Conservation (phyloP, 331 rosid species). For the Dryas integrifolia region DNA sequence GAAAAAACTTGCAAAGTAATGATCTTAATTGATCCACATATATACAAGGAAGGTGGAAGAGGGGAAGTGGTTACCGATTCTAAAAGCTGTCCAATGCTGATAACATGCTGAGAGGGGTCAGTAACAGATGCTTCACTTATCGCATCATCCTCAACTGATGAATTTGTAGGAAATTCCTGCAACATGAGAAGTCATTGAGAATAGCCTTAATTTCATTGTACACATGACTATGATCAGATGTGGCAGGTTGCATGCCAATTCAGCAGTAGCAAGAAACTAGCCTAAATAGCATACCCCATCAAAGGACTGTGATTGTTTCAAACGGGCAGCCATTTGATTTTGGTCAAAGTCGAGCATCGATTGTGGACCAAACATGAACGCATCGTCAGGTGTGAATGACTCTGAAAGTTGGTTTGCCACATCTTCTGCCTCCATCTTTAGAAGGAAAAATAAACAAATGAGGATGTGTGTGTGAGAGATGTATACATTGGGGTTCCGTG, state of each 20-base stretch:
- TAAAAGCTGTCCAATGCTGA: slow-evolving; percentile 90
- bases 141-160: slow-evolving; percentile 65
- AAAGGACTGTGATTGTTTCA: slow-evolving; percentile 74
- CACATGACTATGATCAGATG: neutral
- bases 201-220: neutral
- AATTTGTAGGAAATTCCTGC: slow-evolving; percentile 72
- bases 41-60: neutral
- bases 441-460: slow-evolving; percentile 33
- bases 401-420: slow-evolving; percentile 59
- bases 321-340: slow-evolving; percentile 47
- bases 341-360: slow-evolving; percentile 60
- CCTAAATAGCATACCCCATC: slow-evolving; percentile 64
- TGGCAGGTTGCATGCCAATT: neutral
- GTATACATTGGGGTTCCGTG: too few relatives aligned
- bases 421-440: slow-evolving; percentile 64
- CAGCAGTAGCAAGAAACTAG: slow-evolving; percentile 11
- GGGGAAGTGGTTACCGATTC: slow-evolving; percentile 62
- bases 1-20: too few relatives aligned
- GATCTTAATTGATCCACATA: too few relatives aligned
- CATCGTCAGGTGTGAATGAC: slow-evolving; percentile 82
- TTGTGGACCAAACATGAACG: slow-evolving; percentile 73
- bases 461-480: neutral
- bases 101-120: slow-evolving; percentile 60
- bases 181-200: slow-evolving; percentile 3
- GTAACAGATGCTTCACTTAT: slow-evolving; percentile 83